A percentile compares a stretch with the other conserved stretches of the same genome.
Evolutionary conservation across 176 grass and related monocot genomes (phyloP).

Genomic region (Bolboschoenus planiculmis): DNA sequence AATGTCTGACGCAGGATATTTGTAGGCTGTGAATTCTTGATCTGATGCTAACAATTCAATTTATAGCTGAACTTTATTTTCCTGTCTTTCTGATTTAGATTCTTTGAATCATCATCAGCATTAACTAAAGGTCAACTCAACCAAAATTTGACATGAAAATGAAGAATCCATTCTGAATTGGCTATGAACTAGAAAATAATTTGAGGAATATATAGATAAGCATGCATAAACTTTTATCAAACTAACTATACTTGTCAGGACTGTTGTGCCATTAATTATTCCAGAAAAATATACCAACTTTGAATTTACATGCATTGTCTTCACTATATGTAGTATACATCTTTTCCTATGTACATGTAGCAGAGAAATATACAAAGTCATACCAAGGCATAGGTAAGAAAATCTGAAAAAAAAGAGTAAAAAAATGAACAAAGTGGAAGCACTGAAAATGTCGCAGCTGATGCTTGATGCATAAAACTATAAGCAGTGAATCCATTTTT

Average conservation of each 20-base stretch:
- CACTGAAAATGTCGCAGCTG: neutral
- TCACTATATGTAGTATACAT: neutral
- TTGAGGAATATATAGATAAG: neutral
- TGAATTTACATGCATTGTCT: neutral
- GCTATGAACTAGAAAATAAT: neutral
- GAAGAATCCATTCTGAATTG: neutral
- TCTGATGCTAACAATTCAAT: neutral
- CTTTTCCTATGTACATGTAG: neutral
- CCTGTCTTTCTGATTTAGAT: neutral
- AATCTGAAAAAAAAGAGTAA: neutral
- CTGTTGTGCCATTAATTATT: neutral
- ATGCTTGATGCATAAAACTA: neutral
- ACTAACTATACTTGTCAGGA: neutral
- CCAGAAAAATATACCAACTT: neutral
- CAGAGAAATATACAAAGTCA: neutral
- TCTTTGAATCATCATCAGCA: neutral
- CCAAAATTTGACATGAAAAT: neutral
- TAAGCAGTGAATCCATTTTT: neutral
- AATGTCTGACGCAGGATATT: neutral
- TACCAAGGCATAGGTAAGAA: neutral
- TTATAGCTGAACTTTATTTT: neutral
- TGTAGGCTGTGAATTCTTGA: neutral
- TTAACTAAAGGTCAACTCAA: neutral
- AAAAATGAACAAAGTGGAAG: neutral
- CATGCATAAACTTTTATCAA: neutral